Evolutionary conservation across 345 rosid genomes (phyloP), one percentile per base, ranked within the genome.

Genomic region (Gynandropsis gynandra): DNA sequence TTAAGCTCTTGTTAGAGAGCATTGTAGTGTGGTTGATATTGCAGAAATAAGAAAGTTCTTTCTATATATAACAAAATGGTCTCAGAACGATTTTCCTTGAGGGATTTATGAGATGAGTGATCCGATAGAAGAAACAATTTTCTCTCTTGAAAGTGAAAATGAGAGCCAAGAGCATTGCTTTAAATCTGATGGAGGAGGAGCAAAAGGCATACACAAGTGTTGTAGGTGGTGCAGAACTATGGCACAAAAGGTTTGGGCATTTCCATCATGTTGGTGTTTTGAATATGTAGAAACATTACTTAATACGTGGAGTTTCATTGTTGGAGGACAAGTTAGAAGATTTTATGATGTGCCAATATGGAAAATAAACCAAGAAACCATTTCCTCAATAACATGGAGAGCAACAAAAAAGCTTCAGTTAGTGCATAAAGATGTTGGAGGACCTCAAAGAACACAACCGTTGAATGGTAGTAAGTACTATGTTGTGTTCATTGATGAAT

Each of bases 341-440:
- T n/a, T 50, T 3, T 50, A 24, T 14, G 35, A 1, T 8, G 1
- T 47, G 15, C 31, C 16, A 47, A 18, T n/a, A 1, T 4, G 36
- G 24, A 6, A 47, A 47, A 10, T 17, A 27, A 21, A 24, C 6
- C 7, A 47, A 13, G 7, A 10, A 10, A 0, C 35, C 35, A 0
- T 47, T 47, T 11, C 17, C 6, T 10, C 4, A 12, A 3, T 1
- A 47, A 47, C 74, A 9, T 45, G 49, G 49, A 45, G 49, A 45
- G 49, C 49, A 4, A 8, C 10, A 4, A 4, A 11, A 17, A 8
- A 19, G 7, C 32, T 45, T 1, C 19, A 45, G 32, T 9, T 45
- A 5, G 14, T 45, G 10, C 49, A 45, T 3, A 45, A 3, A 0
- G 29, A 45, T 4, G 18, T 45, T 45, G 15, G 24, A 4, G 49